These are phyloP conservation scores for Coemansia sp. DNA, from an alignment of 192 early-diverging fungal species.

Conservation along the genomic window DNA sequence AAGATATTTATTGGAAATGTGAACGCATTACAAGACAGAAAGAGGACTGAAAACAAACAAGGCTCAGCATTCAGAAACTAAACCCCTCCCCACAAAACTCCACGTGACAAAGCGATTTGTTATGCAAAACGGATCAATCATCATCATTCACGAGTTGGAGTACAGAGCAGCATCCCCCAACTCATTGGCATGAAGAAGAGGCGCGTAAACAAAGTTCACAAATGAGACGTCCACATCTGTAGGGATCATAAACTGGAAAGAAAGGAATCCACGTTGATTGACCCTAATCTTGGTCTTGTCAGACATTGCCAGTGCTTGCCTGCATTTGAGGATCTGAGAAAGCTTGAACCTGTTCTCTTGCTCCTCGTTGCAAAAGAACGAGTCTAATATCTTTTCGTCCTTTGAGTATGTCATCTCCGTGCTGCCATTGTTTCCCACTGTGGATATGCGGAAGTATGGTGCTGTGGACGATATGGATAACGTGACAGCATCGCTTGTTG, in stretches of 20 bases:
- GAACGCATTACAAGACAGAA: background rate
- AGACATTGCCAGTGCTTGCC: constrained; percentile 55
- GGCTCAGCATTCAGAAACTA: no score
- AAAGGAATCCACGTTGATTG: constrained; percentile 58
- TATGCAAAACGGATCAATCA: background rate
- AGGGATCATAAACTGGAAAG: constrained; percentile 59
- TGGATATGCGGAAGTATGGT: constrained; percentile 58
- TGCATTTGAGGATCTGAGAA: constrained; percentile 45
- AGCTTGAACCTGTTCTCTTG: constrained; percentile 52
- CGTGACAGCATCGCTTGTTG: constrained; percentile 52
- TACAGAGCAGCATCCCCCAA: constrained; percentile 3
- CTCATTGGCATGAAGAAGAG: constrained; percentile 34
- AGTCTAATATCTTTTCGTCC: constrained; percentile 57
- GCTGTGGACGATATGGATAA: constrained; percentile 44
- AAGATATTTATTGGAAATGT: background rate
- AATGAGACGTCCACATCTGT: constrained; percentile 51
- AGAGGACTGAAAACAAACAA: background rate
- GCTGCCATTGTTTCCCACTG: constrained; percentile 53
- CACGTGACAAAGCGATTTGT: background rate
- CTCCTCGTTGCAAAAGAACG: constrained; percentile 55
- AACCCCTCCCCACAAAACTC: background rate
- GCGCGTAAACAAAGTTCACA: constrained; percentile 51
- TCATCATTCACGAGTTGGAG: background rate
- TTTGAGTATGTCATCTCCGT: constrained; percentile 60
- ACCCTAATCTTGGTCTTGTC: constrained; percentile 58